Conservation (phyloP, 768 basidiomycete genomes). For the Lenzites betulinus region DNA sequence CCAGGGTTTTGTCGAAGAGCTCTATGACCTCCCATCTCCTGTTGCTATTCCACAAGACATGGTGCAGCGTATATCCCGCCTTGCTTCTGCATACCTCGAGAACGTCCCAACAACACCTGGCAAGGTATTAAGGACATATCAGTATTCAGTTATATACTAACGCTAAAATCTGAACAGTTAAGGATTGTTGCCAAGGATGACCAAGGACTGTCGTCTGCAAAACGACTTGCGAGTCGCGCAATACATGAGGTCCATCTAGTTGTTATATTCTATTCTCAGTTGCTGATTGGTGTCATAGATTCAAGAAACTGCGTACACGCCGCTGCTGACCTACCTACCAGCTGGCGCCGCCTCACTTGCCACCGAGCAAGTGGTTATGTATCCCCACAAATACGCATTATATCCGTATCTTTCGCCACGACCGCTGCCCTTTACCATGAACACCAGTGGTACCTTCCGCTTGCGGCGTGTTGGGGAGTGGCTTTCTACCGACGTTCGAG, state of each 20-base stretch:
- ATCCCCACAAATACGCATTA: conserved; percentile 52
- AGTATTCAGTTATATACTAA: no score
- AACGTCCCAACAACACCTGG: conserved; percentile 42
- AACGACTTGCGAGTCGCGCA: conserved; percentile 54
- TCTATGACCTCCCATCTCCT: conserved; percentile 46
- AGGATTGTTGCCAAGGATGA: conserved; percentile 53
- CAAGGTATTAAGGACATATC: conserved; percentile 38
- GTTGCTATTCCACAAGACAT: conserved; percentile 46
- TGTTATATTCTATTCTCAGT: neutral
- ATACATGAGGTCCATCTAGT: conserved; percentile 49
- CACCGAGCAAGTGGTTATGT: conserved; percentile 18
- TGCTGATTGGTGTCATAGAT: neutral
- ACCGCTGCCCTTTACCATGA: conserved; percentile 50
- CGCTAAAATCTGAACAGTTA: conserved; percentile 40
- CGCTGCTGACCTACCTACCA: conserved; percentile 27
- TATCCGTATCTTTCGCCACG: conserved; percentile 65
- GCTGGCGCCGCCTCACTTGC: conserved; percentile 4
- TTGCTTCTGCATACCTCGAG: conserved; percentile 65
- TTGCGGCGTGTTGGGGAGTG: conserved; percentile 65
- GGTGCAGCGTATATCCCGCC: conserved; percentile 67
- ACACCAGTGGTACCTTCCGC: conserved; percentile 51
- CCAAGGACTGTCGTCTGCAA: conserved; percentile 44
- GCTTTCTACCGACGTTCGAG: conserved; percentile 42
- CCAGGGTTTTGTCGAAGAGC: conserved; percentile 36
- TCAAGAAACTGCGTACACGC: conserved; percentile 1